phyloP scores from a whole-genome alignment of 1,284 basidiomycete genomes.

The Porphyrellus sp. region DNA sequence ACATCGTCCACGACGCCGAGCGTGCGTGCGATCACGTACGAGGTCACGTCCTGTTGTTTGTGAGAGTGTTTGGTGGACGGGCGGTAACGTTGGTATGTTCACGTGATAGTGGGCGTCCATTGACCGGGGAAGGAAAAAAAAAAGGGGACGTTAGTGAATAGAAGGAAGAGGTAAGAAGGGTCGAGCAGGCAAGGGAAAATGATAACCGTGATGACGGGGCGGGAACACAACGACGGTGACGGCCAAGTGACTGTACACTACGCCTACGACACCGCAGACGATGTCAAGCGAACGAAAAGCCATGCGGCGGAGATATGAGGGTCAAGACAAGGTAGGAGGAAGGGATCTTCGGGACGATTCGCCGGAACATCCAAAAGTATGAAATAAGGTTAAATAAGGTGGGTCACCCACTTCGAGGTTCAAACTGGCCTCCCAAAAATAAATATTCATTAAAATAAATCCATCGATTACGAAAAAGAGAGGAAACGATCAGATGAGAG shows the following conservation, averaged over 20 bases:
- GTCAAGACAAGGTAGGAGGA: not conserved
- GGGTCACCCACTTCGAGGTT: not conserved
- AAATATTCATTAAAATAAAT: slow-evolving; percentile 11
- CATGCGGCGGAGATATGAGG: slow-evolving; percentile 17
- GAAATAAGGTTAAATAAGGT: slow-evolving; percentile 7
- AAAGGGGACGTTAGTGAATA: slow-evolving; percentile 11
- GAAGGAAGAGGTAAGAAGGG: not conserved
- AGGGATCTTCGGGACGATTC: slow-evolving; percentile 12
- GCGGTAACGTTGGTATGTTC: slow-evolving; percentile 1
- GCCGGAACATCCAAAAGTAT: slow-evolving; percentile 9
- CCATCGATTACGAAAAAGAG: slow-evolving; percentile 17
- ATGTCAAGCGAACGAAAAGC: slow-evolving; percentile 5
- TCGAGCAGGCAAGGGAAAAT: not conserved
- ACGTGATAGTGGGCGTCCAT: not conserved
- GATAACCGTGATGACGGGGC: slow-evolving; percentile 1
- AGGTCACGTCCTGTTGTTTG: slow-evolving; percentile 64
- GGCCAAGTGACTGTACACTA: not conserved
- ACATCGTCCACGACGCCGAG: slow-evolving; percentile 71
- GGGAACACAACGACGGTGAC: slow-evolving; percentile 4
- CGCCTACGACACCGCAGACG: slow-evolving; percentile 1
- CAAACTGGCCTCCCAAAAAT: slow-evolving; percentile 5
- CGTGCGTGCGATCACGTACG: slow-evolving; percentile 80
- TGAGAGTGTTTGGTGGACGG: not conserved
- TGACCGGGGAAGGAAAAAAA: not conserved
- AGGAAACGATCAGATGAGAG: slow-evolving; percentile 3